phyloP scores from a whole-genome alignment of 1,139 yeast genomes.

The Scheffersomyces lignicola region DNA sequence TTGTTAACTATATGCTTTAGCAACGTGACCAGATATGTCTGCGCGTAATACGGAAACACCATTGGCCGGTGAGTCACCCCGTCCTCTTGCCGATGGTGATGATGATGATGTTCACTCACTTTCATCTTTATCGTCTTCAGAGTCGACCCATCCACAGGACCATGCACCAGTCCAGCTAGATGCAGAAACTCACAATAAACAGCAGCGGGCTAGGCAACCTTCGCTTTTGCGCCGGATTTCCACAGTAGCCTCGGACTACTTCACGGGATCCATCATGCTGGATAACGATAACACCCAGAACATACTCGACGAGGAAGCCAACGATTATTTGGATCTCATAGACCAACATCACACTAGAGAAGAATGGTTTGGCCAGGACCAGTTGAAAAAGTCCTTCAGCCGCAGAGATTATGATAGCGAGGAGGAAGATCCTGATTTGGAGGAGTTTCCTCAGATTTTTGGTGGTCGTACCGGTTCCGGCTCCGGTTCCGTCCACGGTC shows the following conservation, averaged over 20 bases:
- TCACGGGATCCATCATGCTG: slow-evolving; percentile 5
- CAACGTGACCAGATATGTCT: no score
- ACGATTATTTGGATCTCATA: slow-evolving; percentile 6
- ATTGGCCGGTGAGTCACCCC: no score
- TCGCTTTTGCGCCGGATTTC: slow-evolving; percentile 15
- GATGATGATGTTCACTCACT: background rate
- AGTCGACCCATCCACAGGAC: slow-evolving; percentile 4
- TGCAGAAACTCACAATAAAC: slow-evolving; percentile 1
- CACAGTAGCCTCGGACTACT: slow-evolving; percentile 14
- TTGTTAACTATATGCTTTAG: no score
- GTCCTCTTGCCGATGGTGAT: no score
- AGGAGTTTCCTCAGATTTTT: slow-evolving; percentile 12
- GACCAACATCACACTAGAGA: slow-evolving; percentile 8
- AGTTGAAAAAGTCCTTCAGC: slow-evolving; percentile 8
- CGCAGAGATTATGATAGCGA: slow-evolving; percentile 1
- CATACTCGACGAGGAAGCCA: slow-evolving; percentile 7
- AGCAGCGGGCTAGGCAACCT: slow-evolving; percentile 3
- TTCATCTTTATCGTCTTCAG: background rate
- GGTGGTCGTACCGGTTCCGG: slow-evolving; percentile 4
- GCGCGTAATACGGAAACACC: no score
- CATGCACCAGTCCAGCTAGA: slow-evolving; percentile 8
- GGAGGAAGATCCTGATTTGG: slow-evolving; percentile 7
- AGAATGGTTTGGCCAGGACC: slow-evolving; percentile 15
- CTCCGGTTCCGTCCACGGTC: slow-evolving; percentile 1
- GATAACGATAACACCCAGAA: background rate